These are phyloP conservation scores for Elymus sibiricus DNA, from an alignment of 176 grass and related monocot genomes.

Conservation along the genomic window DNA sequence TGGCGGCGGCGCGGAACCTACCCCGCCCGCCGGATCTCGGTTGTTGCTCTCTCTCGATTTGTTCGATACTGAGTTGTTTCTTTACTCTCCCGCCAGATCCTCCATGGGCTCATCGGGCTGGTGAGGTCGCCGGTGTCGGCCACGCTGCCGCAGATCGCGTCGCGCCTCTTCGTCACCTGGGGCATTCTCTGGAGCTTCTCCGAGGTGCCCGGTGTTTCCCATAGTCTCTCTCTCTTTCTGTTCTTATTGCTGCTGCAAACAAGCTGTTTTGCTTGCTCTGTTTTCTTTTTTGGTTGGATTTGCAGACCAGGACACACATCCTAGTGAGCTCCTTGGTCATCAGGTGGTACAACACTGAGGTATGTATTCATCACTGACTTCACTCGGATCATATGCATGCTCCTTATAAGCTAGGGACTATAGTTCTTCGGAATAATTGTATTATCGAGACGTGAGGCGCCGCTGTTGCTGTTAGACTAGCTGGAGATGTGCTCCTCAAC, in stretches of 20 bases:
- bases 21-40: not conserved
- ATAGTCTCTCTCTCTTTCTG: not conserved
- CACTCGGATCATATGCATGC: not conserved
- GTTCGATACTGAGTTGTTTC: not conserved
- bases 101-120: not conserved
- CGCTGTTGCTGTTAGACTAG: no score
- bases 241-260: not conserved
- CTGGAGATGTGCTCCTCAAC: no score
- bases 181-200: slow-evolving; percentile 1
- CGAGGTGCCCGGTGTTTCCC: not conserved
- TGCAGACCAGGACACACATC: slow-evolving; percentile 51
- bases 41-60: not conserved
- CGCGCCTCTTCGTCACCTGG: slow-evolving; percentile 11
- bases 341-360: slow-evolving; percentile 71
- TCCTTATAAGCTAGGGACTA: no score
- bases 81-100: not conserved
- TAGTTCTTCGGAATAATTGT: not conserved
- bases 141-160: slow-evolving; percentile 23
- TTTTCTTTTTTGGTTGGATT: not conserved
- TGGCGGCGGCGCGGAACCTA: no score
- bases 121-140: slow-evolving; percentile 14
- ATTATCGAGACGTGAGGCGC: not conserved
- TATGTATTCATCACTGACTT: not conserved
- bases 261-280: not conserved
- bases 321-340: slow-evolving; percentile 60